phyloP scores from a whole-genome alignment of 352 stramenopile genomes.

The Pythium vanterpoolii region DNA sequence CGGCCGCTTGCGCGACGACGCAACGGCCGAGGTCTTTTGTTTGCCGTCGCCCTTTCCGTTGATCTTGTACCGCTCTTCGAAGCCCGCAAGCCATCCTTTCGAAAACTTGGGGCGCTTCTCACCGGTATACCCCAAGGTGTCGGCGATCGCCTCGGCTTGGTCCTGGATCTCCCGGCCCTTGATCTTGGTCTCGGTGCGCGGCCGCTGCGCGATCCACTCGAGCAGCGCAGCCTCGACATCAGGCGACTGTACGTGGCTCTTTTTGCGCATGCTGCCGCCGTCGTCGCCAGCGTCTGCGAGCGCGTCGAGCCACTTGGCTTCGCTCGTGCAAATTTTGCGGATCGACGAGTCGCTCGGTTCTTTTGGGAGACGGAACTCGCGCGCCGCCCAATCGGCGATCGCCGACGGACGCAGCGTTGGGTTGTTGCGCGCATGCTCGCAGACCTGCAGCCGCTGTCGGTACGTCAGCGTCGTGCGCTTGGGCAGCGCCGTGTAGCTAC shows the following conservation, averaged over 20 bases:
- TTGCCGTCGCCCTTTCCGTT: constrained; percentile 4
- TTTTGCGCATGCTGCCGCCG: constrained; percentile 10
- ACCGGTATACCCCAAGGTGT: neutral
- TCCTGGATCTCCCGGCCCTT: constrained; percentile 21
- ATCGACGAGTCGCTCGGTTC: constrained; percentile 17
- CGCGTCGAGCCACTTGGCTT: constrained; percentile 16
- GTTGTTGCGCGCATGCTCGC: constrained; percentile 16
- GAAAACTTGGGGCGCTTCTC: constrained; percentile 25
- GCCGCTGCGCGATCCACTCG: constrained; percentile 18
- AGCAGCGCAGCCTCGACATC: constrained; percentile 20
- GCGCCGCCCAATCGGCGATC: constrained; percentile 15
- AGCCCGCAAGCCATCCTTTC: constrained; percentile 24
- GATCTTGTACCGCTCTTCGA: constrained; percentile 24
- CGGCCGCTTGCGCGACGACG: constrained; percentile 17
- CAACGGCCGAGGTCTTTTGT: constrained; percentile 2
- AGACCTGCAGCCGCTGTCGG: constrained; percentile 19
- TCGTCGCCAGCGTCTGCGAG: constrained; percentile 6
- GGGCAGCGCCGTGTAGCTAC: constrained; percentile 23
- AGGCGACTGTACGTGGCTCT: constrained; percentile 11
- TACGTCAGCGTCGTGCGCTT: constrained; percentile 27
- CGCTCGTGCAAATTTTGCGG: constrained; percentile 15
- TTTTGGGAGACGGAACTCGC: constrained; percentile 21
- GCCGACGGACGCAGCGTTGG: constrained; percentile 1
- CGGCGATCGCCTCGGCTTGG: constrained; percentile 21
- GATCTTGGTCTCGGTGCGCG: neutral